A percentile compares a stretch with the other conserved stretches of the same genome.
These are phyloP conservation scores for Leersia perrieri DNA, from an alignment of 176 grass and related monocot genomes.

Conservation along the genomic window DNA sequence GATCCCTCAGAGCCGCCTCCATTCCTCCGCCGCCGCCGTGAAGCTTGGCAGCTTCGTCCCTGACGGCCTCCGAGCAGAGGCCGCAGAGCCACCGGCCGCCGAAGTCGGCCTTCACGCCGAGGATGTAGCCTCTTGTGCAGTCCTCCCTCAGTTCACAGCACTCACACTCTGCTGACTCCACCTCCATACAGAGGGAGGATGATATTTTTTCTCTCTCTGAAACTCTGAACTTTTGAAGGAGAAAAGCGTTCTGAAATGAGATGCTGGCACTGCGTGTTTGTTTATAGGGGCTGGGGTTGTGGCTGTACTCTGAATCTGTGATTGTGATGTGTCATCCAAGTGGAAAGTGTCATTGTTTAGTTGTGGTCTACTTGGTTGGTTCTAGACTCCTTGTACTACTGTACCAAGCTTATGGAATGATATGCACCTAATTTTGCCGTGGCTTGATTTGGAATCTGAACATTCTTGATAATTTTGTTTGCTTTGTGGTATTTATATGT, in stretches of 20 bases:
- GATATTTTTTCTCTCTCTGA: constrained; percentile 22
- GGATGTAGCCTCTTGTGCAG: constrained; percentile 75
- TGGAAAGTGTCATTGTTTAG: not conserved
- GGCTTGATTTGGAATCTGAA: not conserved
- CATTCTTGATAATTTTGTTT: not conserved
- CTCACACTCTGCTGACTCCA: constrained; percentile 75
- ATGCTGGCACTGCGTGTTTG: not conserved
- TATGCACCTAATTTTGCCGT: not conserved
- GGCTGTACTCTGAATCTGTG: not conserved
- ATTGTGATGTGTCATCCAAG: not conserved
- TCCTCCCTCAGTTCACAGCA: constrained; percentile 84
- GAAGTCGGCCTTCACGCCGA: constrained; percentile 58
- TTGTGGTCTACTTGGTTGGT: not conserved
- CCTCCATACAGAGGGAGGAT: constrained; percentile 43
- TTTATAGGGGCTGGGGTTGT: not conserved
- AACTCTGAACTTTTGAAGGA: not conserved
- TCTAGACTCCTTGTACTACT: too few relatives aligned
- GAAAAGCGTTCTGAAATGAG: not conserved
- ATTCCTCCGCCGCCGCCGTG: constrained; percentile 16
- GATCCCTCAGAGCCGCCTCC: constrained; percentile 61
- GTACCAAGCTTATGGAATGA: not conserved
- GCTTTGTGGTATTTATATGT: not conserved
- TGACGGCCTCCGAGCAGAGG: constrained; percentile 86
- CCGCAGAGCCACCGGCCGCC: constrained; percentile 89
- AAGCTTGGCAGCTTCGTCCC: constrained; percentile 49